A percentile compares a stretch with the other conserved stretches of the same genome.
Conservation (phyloP, 1,284 basidiomycete species). For the Neotropicomus parvogracilis region DNA sequence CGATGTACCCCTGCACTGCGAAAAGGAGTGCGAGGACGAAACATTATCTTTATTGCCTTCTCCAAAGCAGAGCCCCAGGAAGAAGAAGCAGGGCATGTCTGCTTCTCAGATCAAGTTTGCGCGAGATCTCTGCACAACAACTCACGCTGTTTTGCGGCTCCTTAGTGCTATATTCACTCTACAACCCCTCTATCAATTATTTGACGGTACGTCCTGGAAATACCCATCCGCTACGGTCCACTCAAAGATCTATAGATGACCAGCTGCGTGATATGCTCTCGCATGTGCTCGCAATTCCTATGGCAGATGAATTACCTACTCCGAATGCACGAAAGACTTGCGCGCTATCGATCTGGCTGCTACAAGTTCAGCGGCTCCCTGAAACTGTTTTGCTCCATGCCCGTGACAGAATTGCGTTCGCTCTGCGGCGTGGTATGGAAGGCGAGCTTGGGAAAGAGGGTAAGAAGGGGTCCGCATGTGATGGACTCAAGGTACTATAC, state of each 20-base stretch:
- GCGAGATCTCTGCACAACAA: slow-evolving; percentile 67
- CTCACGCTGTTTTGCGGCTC: slow-evolving; percentile 63
- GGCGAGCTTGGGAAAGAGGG: slow-evolving; percentile 82
- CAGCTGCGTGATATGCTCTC: slow-evolving; percentile 59
- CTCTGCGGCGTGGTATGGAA: slow-evolving; percentile 69
- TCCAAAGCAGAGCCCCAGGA: slow-evolving; percentile 51
- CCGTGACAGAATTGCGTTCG: slow-evolving; percentile 61
- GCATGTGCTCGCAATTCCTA: slow-evolving; percentile 63
- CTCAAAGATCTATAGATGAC: slow-evolving; percentile 41
- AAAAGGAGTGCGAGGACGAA: slow-evolving; percentile 28
- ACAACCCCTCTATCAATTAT: slow-evolving; percentile 55
- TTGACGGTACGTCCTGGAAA: slow-evolving; percentile 48
- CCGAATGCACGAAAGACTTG: slow-evolving; percentile 80
- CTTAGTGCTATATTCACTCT: slow-evolving; percentile 57
- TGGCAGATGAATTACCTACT: slow-evolving; percentile 63
- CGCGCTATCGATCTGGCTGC: slow-evolving; percentile 66
- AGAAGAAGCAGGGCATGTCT: slow-evolving; percentile 65
- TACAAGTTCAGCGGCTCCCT: slow-evolving; percentile 68
- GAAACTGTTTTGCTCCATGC: slow-evolving; percentile 54
- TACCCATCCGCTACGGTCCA: not conserved
- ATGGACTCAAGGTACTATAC: slow-evolving; percentile 69
- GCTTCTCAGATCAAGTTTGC: slow-evolving; percentile 74
- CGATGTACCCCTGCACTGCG: slow-evolving; percentile 17
- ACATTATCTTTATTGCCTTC: slow-evolving; percentile 45
- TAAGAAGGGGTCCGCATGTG: slow-evolving; percentile 72